Conservation (phyloP, 73 alveolate genomes). For the Tetrahymena thermophila region DNA sequence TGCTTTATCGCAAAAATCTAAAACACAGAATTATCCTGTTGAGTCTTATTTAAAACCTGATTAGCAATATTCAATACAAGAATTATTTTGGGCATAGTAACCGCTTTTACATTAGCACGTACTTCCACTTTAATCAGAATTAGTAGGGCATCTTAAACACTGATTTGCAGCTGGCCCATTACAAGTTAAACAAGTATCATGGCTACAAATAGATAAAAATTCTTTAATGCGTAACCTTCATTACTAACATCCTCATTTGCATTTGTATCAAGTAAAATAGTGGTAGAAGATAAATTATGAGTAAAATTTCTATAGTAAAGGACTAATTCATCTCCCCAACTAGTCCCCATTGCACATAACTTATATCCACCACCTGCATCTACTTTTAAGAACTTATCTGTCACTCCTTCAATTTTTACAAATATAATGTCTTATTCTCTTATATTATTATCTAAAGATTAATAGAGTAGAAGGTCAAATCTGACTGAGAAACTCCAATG, state of each 20-base stretch:
- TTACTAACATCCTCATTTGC: neutral
- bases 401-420: neutral
- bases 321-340: neutral
- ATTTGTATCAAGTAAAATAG: neutral
- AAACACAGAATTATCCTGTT: neutral
- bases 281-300: neutral
- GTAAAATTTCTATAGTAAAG: neutral
- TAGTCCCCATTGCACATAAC: neutral
- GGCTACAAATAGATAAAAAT: neutral
- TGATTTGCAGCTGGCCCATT: neutral
- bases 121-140: neutral
- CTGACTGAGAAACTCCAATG: neutral
- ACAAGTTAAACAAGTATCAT: neutral
- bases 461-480: neutral
- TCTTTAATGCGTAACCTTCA: neutral
- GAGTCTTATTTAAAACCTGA: neutral
- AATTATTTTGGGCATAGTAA: neutral
- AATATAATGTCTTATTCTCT: neutral
- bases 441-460: neutral
- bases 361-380: neutral
- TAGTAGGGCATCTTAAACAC: neutral
- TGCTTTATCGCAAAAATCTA: neutral
- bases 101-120: neutral
- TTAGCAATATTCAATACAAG: neutral
- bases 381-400: neutral